A percentile compares a stretch with the other conserved stretches of the same genome.
Conservation (phyloP, 371 early-diverging fungal genomes). For the Mycotypha africana region DNA sequence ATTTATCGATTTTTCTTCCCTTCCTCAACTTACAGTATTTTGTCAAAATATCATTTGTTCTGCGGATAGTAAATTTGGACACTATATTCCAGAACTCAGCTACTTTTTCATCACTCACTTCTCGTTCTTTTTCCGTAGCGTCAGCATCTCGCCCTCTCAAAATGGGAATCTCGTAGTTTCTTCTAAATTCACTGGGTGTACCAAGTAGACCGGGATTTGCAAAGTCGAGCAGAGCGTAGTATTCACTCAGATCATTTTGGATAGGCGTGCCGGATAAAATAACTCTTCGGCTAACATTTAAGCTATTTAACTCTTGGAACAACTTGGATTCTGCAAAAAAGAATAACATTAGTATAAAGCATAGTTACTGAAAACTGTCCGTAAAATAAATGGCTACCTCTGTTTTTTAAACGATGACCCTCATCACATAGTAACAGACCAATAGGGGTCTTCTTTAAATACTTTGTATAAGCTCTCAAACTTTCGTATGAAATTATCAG, state of each 20-base stretch:
- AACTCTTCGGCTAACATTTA: conserved; percentile 83
- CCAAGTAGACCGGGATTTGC: conserved; percentile 96
- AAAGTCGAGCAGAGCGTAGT: conserved; percentile 91
- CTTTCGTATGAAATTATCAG: conserved; percentile 96
- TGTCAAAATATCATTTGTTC: conserved; percentile 91
- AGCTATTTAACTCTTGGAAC: conserved; percentile 77
- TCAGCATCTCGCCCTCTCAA: conserved; percentile 90
- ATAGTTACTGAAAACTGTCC: no score
- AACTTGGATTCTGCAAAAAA: no score
- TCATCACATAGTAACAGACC: conserved; percentile 96
- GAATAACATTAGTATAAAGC: no score
- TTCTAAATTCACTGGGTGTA: conserved; percentile 83
- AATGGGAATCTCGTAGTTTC: conserved; percentile 89
- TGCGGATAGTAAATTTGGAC: conserved; percentile 90
- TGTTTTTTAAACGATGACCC: conserved; percentile 96
- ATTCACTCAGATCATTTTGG: conserved; percentile 96
- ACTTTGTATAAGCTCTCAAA: conserved; percentile 72
- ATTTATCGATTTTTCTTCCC: no score
- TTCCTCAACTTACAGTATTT: conserved; percentile 93
- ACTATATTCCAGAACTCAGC: conserved; percentile 80
- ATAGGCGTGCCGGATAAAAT: conserved; percentile 98
- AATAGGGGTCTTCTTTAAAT: conserved; percentile 74
- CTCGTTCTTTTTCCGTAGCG: conserved; percentile 80
- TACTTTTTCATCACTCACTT: conserved; percentile 81
- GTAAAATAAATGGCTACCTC: no score